Base-by-base conservation (phyloP, 768 basidiomycete species). In the Gelatoporia subvermispora region DNA sequence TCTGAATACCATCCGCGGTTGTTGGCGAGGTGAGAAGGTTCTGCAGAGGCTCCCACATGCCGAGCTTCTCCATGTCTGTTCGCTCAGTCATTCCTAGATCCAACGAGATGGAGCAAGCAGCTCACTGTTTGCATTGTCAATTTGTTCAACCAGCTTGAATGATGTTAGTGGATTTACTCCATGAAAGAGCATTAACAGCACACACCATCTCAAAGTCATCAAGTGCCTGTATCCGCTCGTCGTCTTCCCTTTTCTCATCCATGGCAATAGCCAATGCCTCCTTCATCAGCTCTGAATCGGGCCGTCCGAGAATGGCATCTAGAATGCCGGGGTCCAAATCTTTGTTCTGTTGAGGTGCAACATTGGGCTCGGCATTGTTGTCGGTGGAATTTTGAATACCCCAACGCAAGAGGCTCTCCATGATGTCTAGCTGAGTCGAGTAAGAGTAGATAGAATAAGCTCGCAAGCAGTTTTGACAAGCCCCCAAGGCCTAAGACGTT, bases 81-180 rank as follows among this genome's bases (percentile, higher is more conserved):
- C 28, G 28, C 28, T 31, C 43, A 38, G 39, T 28, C 9, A 45
- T 7, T 25, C 48, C 1, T 49, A 13, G n/a, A n/a, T n/a, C 51
- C 46, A 8, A 17, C 2, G 22, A 20, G 25, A 25, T 13, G 18
- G 0, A 47, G 18, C 17, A 34, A 34, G 4, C 35, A 11, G 28
- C 72, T 46, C 45, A 84, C 92, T 79, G 61, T 92, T 94, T 0
- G 93, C 92, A 63, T 95, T 95, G 59, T 95, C 93, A 45, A 95
- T 90, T 35, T 79, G 79, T 64, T 95, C 90, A 47, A 94, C 74
- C 23, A 94, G 72, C 92, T 93, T 55, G n/a, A 20, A 22, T 41
- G 41, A 20, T 34, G 34, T 35, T 25, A 47, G 43, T 13, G 20
- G 23, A 2, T 10, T 35, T n/a, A 8, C 22, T 23, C 9, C 22